Evolutionary conservation across 192 early-diverging fungal genomes (phyloP).

Genomic region (Helicostylum pulchrum): DNA sequence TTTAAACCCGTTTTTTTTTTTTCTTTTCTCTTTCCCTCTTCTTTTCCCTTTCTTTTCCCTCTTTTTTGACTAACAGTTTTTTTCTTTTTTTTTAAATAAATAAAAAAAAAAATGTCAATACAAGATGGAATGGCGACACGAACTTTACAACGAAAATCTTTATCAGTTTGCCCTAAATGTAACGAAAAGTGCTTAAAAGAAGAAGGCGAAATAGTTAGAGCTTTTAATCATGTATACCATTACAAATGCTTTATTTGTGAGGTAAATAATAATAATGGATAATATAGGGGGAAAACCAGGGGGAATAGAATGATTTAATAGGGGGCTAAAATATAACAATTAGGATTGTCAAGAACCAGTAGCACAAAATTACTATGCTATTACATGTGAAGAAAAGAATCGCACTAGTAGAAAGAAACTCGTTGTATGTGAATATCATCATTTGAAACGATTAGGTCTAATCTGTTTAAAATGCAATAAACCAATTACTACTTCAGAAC

Average conservation of each 20-base stretch:
- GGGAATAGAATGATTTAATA: no score
- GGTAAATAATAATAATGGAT: background rate
- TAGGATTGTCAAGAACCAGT: conserved; percentile 15
- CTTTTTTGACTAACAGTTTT: background rate
- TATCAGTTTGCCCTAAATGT: conserved; percentile 12
- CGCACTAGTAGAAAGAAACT: background rate
- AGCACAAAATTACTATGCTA: conserved; percentile 5
- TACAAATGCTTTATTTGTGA: conserved; percentile 20
- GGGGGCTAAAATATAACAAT: background rate
- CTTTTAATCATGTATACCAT: conserved; percentile 17
- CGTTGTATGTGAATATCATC: conserved; percentile 3
- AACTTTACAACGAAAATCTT: conserved; percentile 15
- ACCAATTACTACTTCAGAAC: background rate
- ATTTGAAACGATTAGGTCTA: conserved; percentile 3
- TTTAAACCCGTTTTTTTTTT: background rate
- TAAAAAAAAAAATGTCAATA: no score
- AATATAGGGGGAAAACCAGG: background rate
- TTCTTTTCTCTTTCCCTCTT: conserved; percentile 14
- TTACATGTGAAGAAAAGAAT: background rate
- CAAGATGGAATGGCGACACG: background rate
- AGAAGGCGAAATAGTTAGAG: conserved; percentile 5
- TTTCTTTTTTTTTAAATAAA: no score
- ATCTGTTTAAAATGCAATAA: conserved; percentile 13
- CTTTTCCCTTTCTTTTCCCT: background rate
- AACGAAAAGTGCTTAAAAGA: conserved; percentile 13